Conservation (phyloP, 192 early-diverging fungal species). For the Oehlia diaphana region DNA sequence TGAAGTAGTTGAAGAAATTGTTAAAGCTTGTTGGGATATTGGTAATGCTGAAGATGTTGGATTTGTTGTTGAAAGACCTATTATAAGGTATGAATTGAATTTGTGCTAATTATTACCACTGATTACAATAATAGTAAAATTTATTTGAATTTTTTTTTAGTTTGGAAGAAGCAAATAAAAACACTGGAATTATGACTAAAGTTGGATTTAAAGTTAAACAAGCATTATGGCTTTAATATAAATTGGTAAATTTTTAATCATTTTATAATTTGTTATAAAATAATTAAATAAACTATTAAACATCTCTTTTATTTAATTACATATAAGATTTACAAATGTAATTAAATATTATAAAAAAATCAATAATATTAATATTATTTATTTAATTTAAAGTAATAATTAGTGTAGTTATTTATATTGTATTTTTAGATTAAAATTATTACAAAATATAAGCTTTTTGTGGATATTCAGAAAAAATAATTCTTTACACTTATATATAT, state of each 20-base stretch:
- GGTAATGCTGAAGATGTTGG: conserved; percentile 26
- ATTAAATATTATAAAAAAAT: no score
- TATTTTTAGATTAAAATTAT: no score
- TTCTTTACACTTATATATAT: no score
- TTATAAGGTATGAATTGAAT: conserved; percentile 38
- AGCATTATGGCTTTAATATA: conserved; percentile 40
- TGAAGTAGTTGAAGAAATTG: conserved; percentile 38
- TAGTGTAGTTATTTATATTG: no score
- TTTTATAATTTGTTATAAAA: no score
- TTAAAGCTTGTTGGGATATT: conserved; percentile 22
- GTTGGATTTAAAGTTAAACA: conserved; percentile 43
- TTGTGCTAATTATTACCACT: not conserved
- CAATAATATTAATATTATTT: no score
- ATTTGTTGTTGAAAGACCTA: conserved; percentile 36
- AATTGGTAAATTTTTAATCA: not conserved
- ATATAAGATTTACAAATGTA: no score
- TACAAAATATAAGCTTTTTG: no score
- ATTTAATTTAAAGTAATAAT: no score
- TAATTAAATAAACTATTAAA: no score
- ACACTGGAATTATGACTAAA: conserved; percentile 40
- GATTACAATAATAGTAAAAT: not conserved
- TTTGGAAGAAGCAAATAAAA: conserved; percentile 42
- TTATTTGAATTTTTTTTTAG: conserved; percentile 26
- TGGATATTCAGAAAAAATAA: no score
- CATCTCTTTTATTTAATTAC: no score